Conservation (phyloP, 164 flowering plant species). For the Magnolia officinalis region DNA sequence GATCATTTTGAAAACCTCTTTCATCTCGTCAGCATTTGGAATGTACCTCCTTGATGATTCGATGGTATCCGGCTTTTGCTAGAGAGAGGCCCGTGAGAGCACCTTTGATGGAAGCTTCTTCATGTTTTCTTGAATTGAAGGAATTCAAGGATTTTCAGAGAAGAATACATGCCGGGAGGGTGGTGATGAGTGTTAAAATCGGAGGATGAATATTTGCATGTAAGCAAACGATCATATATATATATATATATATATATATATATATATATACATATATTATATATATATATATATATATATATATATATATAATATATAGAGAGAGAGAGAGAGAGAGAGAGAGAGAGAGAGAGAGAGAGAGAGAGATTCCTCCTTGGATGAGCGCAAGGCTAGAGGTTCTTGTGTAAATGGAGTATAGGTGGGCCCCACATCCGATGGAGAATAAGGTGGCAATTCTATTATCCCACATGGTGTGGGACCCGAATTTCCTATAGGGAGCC, state of each 20-base stretch:
- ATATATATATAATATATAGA: too few relatives aligned
- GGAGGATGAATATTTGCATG: neutral
- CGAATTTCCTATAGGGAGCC: too few relatives aligned
- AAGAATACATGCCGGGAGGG: neutral
- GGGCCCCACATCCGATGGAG: neutral
- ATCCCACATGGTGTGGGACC: too few relatives aligned
- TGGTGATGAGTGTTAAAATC: neutral
- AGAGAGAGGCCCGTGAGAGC: neutral
- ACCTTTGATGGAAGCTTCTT: neutral
- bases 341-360: too few relatives aligned
- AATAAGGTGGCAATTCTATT: neutral
- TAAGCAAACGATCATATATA: neutral
- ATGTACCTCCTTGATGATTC: slow-evolving; percentile 13
- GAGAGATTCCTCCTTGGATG: neutral
- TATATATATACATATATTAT: too few relatives aligned
- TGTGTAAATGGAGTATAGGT: neutral
- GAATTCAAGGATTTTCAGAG: neutral
- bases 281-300: too few relatives aligned
- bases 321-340: too few relatives aligned
- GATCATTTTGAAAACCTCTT: slow-evolving; percentile 54
- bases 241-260: too few relatives aligned
- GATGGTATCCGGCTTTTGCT: neutral
- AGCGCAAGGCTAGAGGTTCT: neutral
- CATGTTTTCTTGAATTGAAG: neutral
- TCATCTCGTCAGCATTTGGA: slow-evolving; percentile 53